Conservation (phyloP, 179 eudicot species). For the Heliamphora pulchella region DNA sequence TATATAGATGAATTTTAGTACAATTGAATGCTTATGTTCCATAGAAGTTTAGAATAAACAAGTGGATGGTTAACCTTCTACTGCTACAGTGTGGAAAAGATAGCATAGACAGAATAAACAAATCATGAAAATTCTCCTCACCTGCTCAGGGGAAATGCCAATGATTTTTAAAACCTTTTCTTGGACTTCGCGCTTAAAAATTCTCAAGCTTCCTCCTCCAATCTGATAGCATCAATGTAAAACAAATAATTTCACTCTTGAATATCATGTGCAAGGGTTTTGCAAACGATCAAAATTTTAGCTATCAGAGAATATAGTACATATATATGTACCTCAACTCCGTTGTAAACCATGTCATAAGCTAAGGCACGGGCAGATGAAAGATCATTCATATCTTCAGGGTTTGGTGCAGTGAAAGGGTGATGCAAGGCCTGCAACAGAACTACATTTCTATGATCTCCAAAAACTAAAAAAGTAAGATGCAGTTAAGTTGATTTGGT, state of each 20-base stretch:
- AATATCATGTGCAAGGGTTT: neutral
- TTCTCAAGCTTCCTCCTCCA: constrained; percentile 95
- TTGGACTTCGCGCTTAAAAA: constrained; percentile 77
- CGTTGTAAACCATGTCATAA: constrained; percentile 98
- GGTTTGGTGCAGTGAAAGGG: constrained; percentile 95
- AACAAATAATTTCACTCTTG: neutral
- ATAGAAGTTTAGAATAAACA: neutral
- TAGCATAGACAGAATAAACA: neutral
- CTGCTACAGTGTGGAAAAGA: too few relatives aligned
- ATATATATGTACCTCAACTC: constrained; percentile 64
- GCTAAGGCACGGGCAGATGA: constrained; percentile 97
- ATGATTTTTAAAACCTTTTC: constrained; percentile 66
- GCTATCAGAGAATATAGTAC: neutral
- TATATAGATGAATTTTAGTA: neutral
- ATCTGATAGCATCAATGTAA: constrained; percentile 37
- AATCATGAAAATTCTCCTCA: constrained; percentile 17
- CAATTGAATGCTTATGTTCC: neutral
- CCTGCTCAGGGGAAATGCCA: constrained; percentile 76
- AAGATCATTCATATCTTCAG: constrained; percentile 81
- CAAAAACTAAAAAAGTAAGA: neutral
- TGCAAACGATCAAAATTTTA: neutral
- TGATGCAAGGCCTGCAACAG: constrained; percentile 83
- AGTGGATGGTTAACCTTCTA: neutral
- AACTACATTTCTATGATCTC: neutral
- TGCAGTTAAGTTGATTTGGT: neutral